Percentiles rank a stretch among this genome's conserved stretches.
Evolutionary conservation across 2,329 filamentous ascomycete species (phyloP).

Genomic region (Rachicladosporium sp.): DNA sequence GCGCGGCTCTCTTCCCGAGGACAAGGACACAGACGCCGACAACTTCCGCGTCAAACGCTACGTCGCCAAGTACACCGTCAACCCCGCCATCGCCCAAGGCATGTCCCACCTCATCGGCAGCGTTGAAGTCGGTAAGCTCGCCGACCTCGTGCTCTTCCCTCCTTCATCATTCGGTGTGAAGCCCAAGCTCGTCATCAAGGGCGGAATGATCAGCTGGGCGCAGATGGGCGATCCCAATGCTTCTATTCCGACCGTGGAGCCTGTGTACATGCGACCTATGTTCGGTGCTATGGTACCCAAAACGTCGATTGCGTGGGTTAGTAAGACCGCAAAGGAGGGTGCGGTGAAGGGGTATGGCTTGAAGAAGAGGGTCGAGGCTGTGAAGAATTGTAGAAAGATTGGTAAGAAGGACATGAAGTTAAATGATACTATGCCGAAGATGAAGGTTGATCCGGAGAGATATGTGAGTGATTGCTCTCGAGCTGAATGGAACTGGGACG

Average conservation of each 20-base stretch:
- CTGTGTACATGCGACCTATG: slow-evolving; percentile 57
- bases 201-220: slow-evolving; percentile 65
- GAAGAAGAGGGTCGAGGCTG: slow-evolving; percentile 64
- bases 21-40: slow-evolving; percentile 64
- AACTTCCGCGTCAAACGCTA: slow-evolving; percentile 86
- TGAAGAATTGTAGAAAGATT: slow-evolving; percentile 60
- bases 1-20: slow-evolving; percentile 60
- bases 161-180: slow-evolving; percentile 77
- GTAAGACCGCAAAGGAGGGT: slow-evolving; percentile 52
- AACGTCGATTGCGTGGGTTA: slow-evolving; percentile 74
- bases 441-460: slow-evolving; percentile 78
- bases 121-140: slow-evolving; percentile 73
- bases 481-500: not conserved
- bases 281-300: slow-evolving; percentile 52
- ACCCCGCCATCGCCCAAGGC: slow-evolving; percentile 77
- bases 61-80: slow-evolving; percentile 87
- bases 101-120: slow-evolving; percentile 76
- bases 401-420: slow-evolving; percentile 81
- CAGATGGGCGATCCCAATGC: slow-evolving; percentile 52
- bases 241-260: slow-evolving; percentile 68
- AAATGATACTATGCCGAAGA: slow-evolving; percentile 68
- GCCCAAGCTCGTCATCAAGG: slow-evolving; percentile 67
- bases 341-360: slow-evolving; percentile 56
- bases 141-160: slow-evolving; percentile 77
- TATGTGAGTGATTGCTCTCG: slow-evolving; percentile 41